Conservation (phyloP, 192 early-diverging fungal genomes). For the Coemansia sp. region DNA sequence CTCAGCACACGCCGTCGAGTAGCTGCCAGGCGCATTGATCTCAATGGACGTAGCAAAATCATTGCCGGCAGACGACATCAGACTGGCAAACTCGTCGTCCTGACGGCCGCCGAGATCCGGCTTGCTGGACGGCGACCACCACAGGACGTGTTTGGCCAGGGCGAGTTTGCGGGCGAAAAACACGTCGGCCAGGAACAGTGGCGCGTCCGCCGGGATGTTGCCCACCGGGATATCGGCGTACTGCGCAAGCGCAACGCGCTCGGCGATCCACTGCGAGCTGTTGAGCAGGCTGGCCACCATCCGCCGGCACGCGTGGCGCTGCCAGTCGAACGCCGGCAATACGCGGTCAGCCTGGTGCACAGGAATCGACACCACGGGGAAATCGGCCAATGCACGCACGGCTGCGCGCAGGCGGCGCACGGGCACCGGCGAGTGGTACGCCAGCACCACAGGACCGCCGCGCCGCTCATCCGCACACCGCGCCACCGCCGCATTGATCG, state of each 20-base stretch:
- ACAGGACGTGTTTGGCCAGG: constrained; percentile 81
- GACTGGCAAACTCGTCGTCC: constrained; percentile 37
- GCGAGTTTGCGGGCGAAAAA: constrained; percentile 81
- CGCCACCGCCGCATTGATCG: constrained; percentile 63
- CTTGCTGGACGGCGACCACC: constrained; percentile 82
- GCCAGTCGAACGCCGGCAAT: constrained; percentile 89
- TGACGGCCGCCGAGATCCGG: constrained; percentile 87
- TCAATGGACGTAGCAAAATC: constrained; percentile 56
- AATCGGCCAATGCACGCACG: constrained; percentile 62
- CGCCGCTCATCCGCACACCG: constrained; percentile 64
- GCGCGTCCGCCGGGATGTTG: constrained; percentile 82
- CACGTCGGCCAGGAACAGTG: constrained; percentile 83
- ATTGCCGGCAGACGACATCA: not conserved
- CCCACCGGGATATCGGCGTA: constrained; percentile 90
- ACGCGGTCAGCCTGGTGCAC: constrained; percentile 69
- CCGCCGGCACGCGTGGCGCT: constrained; percentile 64
- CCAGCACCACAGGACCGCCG: constrained; percentile 73
- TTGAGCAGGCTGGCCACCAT: constrained; percentile 81
- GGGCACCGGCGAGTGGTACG: constrained; percentile 68
- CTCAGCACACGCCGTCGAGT: constrained; percentile 83
- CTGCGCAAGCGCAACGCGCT: constrained; percentile 72
- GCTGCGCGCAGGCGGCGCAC: constrained; percentile 54
- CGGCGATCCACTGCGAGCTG: constrained; percentile 73
- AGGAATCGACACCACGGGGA: constrained; percentile 74
- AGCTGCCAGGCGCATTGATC: constrained; percentile 75